These are phyloP conservation scores for Eustoma russellianum DNA, from an alignment of 257 asterid genomes.

Conservation along the genomic window DNA sequence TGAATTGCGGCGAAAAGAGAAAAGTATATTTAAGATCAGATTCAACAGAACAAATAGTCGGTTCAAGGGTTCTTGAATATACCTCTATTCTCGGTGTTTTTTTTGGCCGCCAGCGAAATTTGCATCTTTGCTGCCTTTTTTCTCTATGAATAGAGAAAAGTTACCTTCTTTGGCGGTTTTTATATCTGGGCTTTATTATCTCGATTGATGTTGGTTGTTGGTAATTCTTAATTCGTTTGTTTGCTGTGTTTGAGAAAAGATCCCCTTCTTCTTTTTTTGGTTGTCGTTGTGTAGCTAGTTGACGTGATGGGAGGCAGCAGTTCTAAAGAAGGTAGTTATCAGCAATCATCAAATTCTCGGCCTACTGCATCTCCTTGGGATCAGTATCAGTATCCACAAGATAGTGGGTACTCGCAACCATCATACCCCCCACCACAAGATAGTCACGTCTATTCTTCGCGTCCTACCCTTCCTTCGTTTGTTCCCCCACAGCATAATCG, in stretches of 20 bases:
- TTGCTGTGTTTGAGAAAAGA: slow-evolving; percentile 5
- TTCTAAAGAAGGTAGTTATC: slow-evolving; percentile 53
- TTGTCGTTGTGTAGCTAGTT: slow-evolving; percentile 17
- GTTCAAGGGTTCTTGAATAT: no score
- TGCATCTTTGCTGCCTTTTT: no score
- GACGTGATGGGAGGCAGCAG: slow-evolving; percentile 73
- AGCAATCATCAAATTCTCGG: not conserved
- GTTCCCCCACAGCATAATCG: slow-evolving; percentile 23
- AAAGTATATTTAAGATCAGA: no score
- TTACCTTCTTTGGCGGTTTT: no score
- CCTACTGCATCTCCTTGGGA: not conserved
- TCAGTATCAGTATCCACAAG: slow-evolving; percentile 24
- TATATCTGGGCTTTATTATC: slow-evolving; percentile 2
- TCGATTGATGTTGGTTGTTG: slow-evolving; percentile 6
- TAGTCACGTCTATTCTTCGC: slow-evolving; percentile 29
- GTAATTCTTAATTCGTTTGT: slow-evolving; percentile 11
- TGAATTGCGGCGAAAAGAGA: no score
- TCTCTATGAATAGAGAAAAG: no score
- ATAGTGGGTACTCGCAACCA: slow-evolving; percentile 21
- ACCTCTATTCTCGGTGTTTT: no score
- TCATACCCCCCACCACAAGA: slow-evolving; percentile 29
- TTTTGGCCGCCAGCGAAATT: no score
- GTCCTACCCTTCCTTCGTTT: slow-evolving; percentile 29
- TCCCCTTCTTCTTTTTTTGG: slow-evolving; percentile 6
- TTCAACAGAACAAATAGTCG: no score